Evolutionary conservation across 805 yeast species (phyloP).

Genomic region (Suhomyces emberorum): DNA sequence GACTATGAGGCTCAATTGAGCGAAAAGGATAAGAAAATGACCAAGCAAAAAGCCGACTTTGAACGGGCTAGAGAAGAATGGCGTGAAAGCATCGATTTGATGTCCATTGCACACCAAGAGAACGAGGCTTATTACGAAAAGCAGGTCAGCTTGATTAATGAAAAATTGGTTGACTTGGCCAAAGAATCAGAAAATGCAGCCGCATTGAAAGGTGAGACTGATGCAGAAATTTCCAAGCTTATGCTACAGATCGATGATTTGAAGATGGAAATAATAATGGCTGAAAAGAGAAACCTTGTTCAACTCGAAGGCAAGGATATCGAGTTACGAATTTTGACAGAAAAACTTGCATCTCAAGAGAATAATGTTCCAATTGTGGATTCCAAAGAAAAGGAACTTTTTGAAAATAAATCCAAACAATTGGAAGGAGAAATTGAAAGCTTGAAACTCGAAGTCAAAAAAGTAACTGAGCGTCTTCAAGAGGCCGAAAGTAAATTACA

Average conservation of each 20-base stretch:
- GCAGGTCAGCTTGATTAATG: conserved; percentile 39
- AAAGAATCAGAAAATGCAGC: neutral
- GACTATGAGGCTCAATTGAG: conserved; percentile 44
- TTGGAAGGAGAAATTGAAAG: conserved; percentile 8
- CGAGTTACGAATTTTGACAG: conserved; percentile 10
- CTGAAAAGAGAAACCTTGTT: conserved; percentile 13
- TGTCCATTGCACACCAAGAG: conserved; percentile 54
- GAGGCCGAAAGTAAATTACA: neutral
- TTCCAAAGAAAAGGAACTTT: conserved; percentile 8
- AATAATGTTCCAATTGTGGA: conserved; percentile 1
- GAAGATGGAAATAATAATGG: conserved; percentile 11
- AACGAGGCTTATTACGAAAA: conserved; percentile 47
- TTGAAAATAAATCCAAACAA: conserved; percentile 8
- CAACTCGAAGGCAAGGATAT: conserved; percentile 11
- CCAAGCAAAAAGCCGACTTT: conserved; percentile 44
- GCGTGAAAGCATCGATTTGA: conserved; percentile 53
- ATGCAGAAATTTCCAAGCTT: conserved; percentile 9
- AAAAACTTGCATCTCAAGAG: conserved; percentile 4
- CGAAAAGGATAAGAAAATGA: conserved; percentile 45
- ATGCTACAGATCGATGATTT: conserved; percentile 10
- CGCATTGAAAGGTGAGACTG: conserved; percentile 2
- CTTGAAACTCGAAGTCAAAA: conserved; percentile 2
- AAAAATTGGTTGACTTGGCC: conserved; percentile 3
- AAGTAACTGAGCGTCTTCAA: neutral
- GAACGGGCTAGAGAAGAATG: conserved; percentile 58